Evolutionary conservation across 2,329 filamentous ascomycete genomes (phyloP), one percentile per base, ranked within the genome.

Genomic region (Cryoendolithus antarcticus): DNA sequence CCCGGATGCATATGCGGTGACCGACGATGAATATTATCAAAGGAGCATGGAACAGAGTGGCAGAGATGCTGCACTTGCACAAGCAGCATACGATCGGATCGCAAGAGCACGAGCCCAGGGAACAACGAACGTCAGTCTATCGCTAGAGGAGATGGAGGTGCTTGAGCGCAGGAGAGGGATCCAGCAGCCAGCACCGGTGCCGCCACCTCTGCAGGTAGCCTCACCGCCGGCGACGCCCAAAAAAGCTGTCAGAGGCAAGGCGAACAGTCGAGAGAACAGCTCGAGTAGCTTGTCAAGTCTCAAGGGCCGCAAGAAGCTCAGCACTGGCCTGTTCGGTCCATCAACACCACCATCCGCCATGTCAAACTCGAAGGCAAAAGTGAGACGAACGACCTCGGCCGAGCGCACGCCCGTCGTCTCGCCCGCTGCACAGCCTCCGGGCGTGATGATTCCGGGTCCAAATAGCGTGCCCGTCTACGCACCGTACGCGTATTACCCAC

Each of bases 81-180:
- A 86, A 48, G 76, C 76, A 47, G 88, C 88, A 31, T 64, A 93
- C 60, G 77, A 79, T 51, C 80, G 85, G 48, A 93, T 95, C 55
- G 75, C 79, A 47, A 74, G 77, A 48, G 86, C 88, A 10, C 78
- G 84, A 57, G 75, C 75, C 46, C 77, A 77, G 53, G 86, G 86
- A 46, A 81, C 80, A 59, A 69, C 72, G 33, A 83, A 93, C 41
- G 84, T 95, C 40, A 82, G 80, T 57, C 71, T 96, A 46, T 86
- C 74, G 50, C 74, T 79, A 53, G 77, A 82, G 39, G 88, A 95
- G 60, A 67, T 94, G 50, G 81, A 80, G 45, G 86, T 86, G 34
- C 69, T 93, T 49, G 81, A 89, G 56, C 74, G 77, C 46, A 70
- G 72, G 52, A 65, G 73, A 38, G 27, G 24, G 38, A 32, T 42